Percentiles rank a stretch among this genome's conserved stretches.
phyloP scores from a whole-genome alignment of 2,329 filamentous ascomycete species.

The Xylariales sp. region DNA sequence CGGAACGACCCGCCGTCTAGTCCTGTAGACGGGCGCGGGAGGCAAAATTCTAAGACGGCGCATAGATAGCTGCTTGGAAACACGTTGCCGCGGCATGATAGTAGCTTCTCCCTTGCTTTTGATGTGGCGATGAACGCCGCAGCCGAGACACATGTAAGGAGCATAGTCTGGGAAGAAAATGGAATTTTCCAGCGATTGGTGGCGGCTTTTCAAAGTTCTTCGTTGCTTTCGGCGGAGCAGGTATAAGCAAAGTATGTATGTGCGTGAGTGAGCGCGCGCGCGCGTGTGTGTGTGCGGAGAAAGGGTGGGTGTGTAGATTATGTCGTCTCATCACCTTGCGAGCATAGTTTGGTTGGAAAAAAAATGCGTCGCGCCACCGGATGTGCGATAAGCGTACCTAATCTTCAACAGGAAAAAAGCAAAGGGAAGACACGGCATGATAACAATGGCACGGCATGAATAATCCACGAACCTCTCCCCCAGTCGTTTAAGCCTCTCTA shows the following conservation, averaged over 20 bases:
- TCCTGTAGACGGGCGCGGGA: neutral
- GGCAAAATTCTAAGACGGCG: neutral
- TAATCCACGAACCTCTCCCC: neutral
- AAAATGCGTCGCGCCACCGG: neutral
- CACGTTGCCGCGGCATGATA: conserved; percentile 9
- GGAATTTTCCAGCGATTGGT: neutral
- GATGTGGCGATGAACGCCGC: neutral
- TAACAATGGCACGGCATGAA: conserved; percentile 17
- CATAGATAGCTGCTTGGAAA: neutral
- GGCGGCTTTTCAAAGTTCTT: neutral
- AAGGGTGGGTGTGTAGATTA: neutral
- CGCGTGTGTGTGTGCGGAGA: no score
- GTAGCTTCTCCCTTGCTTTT: neutral
- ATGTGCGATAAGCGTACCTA: neutral
- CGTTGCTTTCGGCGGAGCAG: neutral
- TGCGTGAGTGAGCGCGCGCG: no score
- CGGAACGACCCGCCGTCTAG: conserved; percentile 26
- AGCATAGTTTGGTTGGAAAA: neutral
- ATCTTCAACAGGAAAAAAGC: neutral
- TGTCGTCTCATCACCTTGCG: conserved; percentile 4
- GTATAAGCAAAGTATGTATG: neutral
- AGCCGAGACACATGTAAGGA: neutral
- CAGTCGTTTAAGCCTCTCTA: neutral
- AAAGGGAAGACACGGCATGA: conserved; percentile 14
- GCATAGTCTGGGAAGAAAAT: neutral